phyloP scores from a whole-genome alignment of 192 early-diverging fungal species.

The Linnemannia zychae region DNA sequence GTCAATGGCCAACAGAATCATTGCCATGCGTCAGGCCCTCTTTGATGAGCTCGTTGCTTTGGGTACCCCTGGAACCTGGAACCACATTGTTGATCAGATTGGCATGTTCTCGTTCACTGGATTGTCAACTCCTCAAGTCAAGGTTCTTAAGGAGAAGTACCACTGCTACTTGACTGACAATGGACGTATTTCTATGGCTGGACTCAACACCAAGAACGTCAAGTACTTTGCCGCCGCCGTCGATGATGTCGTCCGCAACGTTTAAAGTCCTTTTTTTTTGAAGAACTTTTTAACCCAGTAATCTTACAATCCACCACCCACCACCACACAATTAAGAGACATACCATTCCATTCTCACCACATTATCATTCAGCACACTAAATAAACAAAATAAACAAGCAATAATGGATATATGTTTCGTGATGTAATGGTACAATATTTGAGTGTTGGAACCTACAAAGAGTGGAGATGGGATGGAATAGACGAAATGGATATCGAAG shows the following conservation, averaged over 20 bases:
- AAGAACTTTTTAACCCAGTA: no score
- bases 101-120: constrained; percentile 99
- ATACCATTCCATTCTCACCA: background rate
- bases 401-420: background rate
- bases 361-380: background rate
- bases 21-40: constrained; percentile 85
- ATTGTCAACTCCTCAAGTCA: constrained; percentile 80
- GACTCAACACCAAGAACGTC: constrained; percentile 89
- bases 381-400: background rate
- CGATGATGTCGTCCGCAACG: constrained; percentile 90
- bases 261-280: constrained; percentile 22
- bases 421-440: background rate
- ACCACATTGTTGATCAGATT: constrained; percentile 95
- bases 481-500: no score
- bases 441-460: background rate
- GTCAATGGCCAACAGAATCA: constrained; percentile 93
- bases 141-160: constrained; percentile 84
- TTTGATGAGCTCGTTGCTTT: constrained; percentile 75
- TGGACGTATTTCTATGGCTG: constrained; percentile 97
- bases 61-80: constrained; percentile 94
- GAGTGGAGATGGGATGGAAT: background rate
- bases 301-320: no score
- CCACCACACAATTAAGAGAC: background rate
- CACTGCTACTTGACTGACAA: constrained; percentile 96
- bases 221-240: constrained; percentile 91